A percentile compares a stretch with the other conserved stretches of the same genome.
Conservation (phyloP, 1,284 basidiomycete genomes). For the Heterobasidion parviporum region DNA sequence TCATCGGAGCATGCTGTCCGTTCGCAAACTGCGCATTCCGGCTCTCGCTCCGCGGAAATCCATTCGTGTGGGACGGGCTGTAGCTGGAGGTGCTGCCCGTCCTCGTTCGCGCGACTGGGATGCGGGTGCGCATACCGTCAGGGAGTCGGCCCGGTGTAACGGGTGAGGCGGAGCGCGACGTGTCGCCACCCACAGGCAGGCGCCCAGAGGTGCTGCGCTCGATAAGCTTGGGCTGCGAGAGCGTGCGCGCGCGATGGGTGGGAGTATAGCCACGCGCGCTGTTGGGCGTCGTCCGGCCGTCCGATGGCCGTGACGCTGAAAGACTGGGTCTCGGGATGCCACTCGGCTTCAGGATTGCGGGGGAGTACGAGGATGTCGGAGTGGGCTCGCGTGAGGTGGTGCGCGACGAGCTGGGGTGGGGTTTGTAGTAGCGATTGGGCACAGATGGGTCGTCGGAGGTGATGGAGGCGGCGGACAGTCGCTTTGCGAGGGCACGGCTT, state of each 20-base stretch:
- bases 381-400: slow-evolving; percentile 13
- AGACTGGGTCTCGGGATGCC: slow-evolving; percentile 41
- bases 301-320: slow-evolving; percentile 17
- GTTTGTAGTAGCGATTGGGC: slow-evolving; percentile 10
- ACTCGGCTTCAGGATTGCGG: slow-evolving; percentile 20
- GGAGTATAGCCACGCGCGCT: slow-evolving; percentile 7
- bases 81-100: slow-evolving; percentile 36
- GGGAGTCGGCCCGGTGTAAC: slow-evolving; percentile 25
- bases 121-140: slow-evolving; percentile 33
- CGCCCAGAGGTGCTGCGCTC: slow-evolving; percentile 17
- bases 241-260: slow-evolving; percentile 10
- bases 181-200: neutral
- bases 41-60: slow-evolving; percentile 8
- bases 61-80: slow-evolving; percentile 16
- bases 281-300: slow-evolving; percentile 15
- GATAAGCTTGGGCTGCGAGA: slow-evolving; percentile 49
- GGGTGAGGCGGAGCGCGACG: slow-evolving; percentile 23
- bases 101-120: slow-evolving; percentile 36
- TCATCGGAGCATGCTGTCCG: slow-evolving; percentile 3
- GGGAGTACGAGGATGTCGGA: neutral
- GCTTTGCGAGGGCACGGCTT: slow-evolving; percentile 60
- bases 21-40: slow-evolving; percentile 5
- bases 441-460: slow-evolving; percentile 37
- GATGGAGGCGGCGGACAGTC: slow-evolving; percentile 66
- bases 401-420: slow-evolving; percentile 6